Base-by-base conservation (phyloP, 2,329 filamentous ascomycete species). In the Didymella pinodella region DNA sequence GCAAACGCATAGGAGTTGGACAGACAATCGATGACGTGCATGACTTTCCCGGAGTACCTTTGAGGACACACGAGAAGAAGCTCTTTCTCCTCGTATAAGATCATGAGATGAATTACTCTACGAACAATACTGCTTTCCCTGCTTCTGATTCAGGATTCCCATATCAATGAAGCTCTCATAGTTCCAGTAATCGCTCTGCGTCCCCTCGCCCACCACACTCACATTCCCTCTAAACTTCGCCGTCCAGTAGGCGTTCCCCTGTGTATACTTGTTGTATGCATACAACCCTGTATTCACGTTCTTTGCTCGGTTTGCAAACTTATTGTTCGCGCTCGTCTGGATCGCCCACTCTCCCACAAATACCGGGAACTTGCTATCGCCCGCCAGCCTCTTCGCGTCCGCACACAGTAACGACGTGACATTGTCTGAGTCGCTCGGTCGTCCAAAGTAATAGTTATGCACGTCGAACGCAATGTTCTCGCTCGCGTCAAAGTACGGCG, bases 331-430 rank as follows among this genome's bases (percentile, higher is more conserved):
- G 25, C 65, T 57, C 3, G 69, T 68, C 63, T 78, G 71, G 16
- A 77, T 65, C 3, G 67, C 64, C 73, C 74, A 77, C 58, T 77
- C 75, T 28, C 76, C 76, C 10, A 77, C 66, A 47, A 77, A 76
- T 6, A 69, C 61, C 2, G 68, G 66, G 34, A 68, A 66, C 43
- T 66, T 65, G 12, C 38, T 48, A 7, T 63, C 52, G 6, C 59
- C 61, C 16, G 57, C 59, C 5, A 65, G 40, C 20, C 28, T 53
- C 31, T 61, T 52, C 2, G 65, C 65, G 14, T 70, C 61, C n/a
- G 59, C 58, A 18, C 61, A 67, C n/a, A 69, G 55, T 10, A 54
- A 51, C 2, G 48, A 28, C 3, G 54, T 53, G 7, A 66, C 63
- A 5, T 59, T 66, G 26, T 64, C 56, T 1, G 57, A 61, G 44